Evolutionary conservation across 108 stramenopile genomes (phyloP), one percentile per base, ranked within the genome.

Genomic region (Nannochloropsis oceanica): DNA sequence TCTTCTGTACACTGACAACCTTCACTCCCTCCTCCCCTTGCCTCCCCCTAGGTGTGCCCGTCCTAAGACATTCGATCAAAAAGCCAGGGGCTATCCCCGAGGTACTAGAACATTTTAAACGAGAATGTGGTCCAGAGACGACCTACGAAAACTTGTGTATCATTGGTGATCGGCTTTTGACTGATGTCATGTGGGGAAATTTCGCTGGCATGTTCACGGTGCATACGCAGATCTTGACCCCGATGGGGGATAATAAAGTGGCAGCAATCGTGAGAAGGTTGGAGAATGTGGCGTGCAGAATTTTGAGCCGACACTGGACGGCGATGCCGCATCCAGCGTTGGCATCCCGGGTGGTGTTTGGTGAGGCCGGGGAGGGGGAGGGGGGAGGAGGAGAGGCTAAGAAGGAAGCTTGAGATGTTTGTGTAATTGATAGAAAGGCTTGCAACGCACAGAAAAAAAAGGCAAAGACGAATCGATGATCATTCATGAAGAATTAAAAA

Each of bases 181-280:
- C 96, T 0, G 96, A 96, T 91, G 89, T 97, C 20, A 95, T 97
- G 1, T 96, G 95, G 91, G 96, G 95, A 24, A 97, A 97, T 89
- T 89, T 96, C 43, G 91, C 95, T 86, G 95, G 95, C 5, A 96
- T 96, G 96, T 89, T 96, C 84, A 96, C 95, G 42, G 93, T 97
- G 80, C 96, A 97, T 86, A 93, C 92, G 9, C 81, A 93, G 79
- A 73, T 73, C 59, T 73, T 73, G 59, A 73, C 59, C 18, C 59
- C 59, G n/a, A 10, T n/a, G 2, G 59, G 59, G n/a, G 59, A 73
- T 73, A 73, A 73, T 73, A 73, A 73, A 73, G 59, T 73, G 59
- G 59, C 59, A 10, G 59, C 59, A 5, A 73, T 73, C n/a, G 59
- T 73, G 22, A 73, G 59, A 9, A 73, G 59, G n/a, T n/a, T 73